Base-by-base conservation (phyloP, 768 basidiomycete genomes). In the Multifurca ochricompacta region DNA sequence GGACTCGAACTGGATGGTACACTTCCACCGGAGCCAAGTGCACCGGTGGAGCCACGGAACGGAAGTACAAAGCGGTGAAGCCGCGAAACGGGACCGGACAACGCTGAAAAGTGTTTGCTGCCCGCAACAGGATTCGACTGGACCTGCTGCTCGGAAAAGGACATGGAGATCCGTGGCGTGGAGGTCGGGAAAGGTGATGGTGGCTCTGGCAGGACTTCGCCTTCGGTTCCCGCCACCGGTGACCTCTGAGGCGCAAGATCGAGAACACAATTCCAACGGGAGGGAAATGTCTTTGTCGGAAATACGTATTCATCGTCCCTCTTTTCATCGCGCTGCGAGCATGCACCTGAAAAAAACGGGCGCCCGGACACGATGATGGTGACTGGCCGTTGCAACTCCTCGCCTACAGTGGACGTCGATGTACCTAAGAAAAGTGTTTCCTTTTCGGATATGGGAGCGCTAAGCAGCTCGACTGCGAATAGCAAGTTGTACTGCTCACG, bases 231-330 rank as follows among this genome's bases (percentile, higher is more conserved):
- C 2, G 68, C 50, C 7, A 63, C 45, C 6, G 47, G 36, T 32
- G 46, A 23, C 23, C 60, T 62, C 46, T 62, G 67, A 3, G 76
- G 63, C 1, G 78, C 70, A n/a, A 96, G 74, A 66, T 94, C 90
- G 18, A 96, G 79, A 1, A 89, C 73, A 60, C 91, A 93, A 60
- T 91, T 95, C 93, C 93, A 96, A 28, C 84, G 74, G 1, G 92
- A 93, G 0, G 83, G 79, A 67, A 93, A 96, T 0, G 80, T 74
- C 11, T 70, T 72, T 7, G 92, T 90, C 0, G 87, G 90, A 60
- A 82, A 89, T 1, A 65, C 59, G 6, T 64, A 36, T 4, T 59
- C 28, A 1, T 43, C 37, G 49, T 1, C 44, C 25, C 30, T 50
- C 30, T 34, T 32, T n/a, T 62, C 53, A 11, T 40, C 56, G n/a